These are phyloP conservation scores for Triticum timopheevii DNA, from an alignment of 176 grass and related monocot genomes.

Conservation along the genomic window DNA sequence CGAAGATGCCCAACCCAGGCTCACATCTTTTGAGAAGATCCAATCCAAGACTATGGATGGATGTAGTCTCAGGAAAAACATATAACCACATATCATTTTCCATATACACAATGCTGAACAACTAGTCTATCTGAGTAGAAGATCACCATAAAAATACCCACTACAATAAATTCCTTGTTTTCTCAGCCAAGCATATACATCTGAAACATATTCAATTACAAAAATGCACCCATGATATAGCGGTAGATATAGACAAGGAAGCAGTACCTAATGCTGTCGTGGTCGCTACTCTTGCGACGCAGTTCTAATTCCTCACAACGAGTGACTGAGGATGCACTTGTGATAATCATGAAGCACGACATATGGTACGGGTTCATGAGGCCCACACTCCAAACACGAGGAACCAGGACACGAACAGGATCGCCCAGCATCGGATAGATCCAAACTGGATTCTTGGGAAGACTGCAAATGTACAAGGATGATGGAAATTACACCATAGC, in stretches of 20 bases:
- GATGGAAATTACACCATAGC: background rate
- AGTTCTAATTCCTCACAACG: slow-evolving; percentile 1
- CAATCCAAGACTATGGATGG: no score
- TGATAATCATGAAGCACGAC: slow-evolving; percentile 34
- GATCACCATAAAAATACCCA: no score
- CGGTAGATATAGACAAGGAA: no score
- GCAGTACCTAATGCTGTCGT: slow-evolving; percentile 3
- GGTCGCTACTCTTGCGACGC: background rate
- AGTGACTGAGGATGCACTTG: background rate
- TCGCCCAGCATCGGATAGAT: slow-evolving; percentile 62
- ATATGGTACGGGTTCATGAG: slow-evolving; percentile 60
- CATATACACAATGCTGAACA: no score
- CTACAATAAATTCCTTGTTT: no score
- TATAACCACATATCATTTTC: no score
- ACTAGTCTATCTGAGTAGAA: no score
- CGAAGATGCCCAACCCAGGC: no score
- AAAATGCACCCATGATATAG: background rate
- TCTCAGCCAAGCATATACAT: no score
- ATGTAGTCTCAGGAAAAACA: no score
- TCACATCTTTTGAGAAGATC: no score
- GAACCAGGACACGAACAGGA: slow-evolving; percentile 80
- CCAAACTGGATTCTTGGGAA: slow-evolving; percentile 72
- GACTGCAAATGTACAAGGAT: slow-evolving; percentile 34
- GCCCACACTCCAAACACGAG: slow-evolving; percentile 85
- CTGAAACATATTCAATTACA: no score